phyloP scores from a whole-genome alignment of 2,329 filamentous ascomycete species.

The Hypocrella siamensis region DNA sequence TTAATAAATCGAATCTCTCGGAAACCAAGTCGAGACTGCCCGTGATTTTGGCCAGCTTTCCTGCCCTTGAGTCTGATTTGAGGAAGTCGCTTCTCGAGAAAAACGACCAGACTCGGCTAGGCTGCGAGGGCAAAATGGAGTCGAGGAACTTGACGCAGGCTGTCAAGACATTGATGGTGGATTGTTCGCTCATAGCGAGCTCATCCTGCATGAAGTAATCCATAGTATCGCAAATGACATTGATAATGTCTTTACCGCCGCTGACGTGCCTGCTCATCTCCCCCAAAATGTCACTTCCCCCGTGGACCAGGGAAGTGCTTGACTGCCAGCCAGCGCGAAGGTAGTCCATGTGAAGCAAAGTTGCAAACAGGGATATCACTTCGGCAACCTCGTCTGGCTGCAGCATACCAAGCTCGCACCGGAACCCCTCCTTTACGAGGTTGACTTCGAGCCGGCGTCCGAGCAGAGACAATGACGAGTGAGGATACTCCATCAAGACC shows the following conservation, averaged over 20 bases:
- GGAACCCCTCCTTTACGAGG: conserved; percentile 38
- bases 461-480: conserved; percentile 67
- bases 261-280: conserved; percentile 38
- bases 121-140: conserved; percentile 55
- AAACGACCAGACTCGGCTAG: conserved; percentile 80
- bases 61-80: conserved; percentile 58
- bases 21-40: conserved; percentile 68
- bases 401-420: conserved; percentile 35
- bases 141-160: conserved; percentile 71
- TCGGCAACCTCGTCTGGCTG: conserved; percentile 52
- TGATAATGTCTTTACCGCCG: conserved; percentile 59
- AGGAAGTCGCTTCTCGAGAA: conserved; percentile 69
- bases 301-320: conserved; percentile 15
- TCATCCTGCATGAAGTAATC: conserved; percentile 52
- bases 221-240: conserved; percentile 70
- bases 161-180: conserved; percentile 48
- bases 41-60: conserved; percentile 62
- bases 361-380: conserved; percentile 57
- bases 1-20: conserved; percentile 63
- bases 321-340: conserved; percentile 16
- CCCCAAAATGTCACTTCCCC: conserved; percentile 31
- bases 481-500: conserved; percentile 61
- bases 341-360: conserved; percentile 42
- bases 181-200: conserved; percentile 37
- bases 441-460: conserved; percentile 61